These are phyloP conservation scores for Macadamia tetraphylla DNA, from an alignment of 164 flowering plant species.

Conservation along the genomic window DNA sequence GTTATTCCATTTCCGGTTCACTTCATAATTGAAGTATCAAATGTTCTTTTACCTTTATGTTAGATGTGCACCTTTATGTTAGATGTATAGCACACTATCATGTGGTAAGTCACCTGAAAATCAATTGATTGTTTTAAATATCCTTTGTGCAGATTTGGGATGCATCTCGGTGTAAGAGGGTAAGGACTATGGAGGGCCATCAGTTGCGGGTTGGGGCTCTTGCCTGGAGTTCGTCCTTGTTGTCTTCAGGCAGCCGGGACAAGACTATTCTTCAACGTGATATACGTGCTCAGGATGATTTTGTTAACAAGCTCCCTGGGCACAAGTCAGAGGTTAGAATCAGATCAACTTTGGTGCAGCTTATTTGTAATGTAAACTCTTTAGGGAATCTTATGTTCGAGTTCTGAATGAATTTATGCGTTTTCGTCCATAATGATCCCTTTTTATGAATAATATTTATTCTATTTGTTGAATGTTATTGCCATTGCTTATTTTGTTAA, in stretches of 20 bases:
- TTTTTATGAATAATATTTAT: too few relatives aligned
- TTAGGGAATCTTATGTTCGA: not conserved
- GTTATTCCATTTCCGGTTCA: not conserved
- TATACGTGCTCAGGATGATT: conserved; percentile 78
- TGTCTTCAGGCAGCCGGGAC: conserved; percentile 93
- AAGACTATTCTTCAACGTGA: conserved; percentile 91
- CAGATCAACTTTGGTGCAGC: not conserved
- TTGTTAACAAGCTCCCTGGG: conserved; percentile 76
- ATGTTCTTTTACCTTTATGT: not conserved
- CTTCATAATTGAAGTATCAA: not conserved
- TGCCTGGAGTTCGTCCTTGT: conserved; percentile 82
- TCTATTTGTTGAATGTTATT: not conserved
- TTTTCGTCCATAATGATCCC: too few relatives aligned
- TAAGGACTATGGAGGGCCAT: conserved; percentile 97
- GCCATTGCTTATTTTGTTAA: not conserved
- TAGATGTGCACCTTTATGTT: conserved; percentile 3
- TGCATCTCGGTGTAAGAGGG: conserved; percentile 76
- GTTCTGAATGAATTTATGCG: too few relatives aligned
- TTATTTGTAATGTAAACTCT: not conserved
- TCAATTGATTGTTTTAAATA: conserved; percentile 1
- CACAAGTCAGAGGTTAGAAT: conserved; percentile 88
- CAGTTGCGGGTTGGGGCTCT: conserved; percentile 87
- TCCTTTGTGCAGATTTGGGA: conserved; percentile 80
- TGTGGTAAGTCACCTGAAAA: not conserved
- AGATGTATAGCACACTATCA: not conserved